Percentiles rank a stretch among this genome's conserved stretches.
Evolutionary conservation across 148 eudicot species (phyloP).

Genomic region (Diospyros lotus): DNA sequence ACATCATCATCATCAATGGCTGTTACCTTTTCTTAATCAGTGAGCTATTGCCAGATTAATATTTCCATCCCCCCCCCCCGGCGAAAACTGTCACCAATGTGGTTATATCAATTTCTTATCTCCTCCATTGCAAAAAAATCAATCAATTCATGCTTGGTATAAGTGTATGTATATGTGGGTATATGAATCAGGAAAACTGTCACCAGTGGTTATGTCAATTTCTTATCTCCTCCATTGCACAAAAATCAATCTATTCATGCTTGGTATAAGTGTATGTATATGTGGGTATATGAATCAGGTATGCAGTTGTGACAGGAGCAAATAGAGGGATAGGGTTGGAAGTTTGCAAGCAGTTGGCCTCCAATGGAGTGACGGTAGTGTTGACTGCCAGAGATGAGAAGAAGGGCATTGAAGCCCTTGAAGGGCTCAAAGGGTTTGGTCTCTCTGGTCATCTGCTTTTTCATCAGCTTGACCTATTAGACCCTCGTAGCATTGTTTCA

Average conservation of each 20-base stretch:
- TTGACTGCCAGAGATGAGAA: slow-evolving; percentile 26
- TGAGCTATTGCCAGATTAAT: no score
- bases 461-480: slow-evolving; percentile 25
- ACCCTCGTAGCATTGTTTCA: slow-evolving; percentile 21
- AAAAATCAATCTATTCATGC: not conserved
- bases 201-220: no score
- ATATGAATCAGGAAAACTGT: no score
- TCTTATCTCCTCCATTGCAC: no score
- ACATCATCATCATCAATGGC: not conserved
- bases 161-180: no score
- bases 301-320: slow-evolving; percentile 23
- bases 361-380: slow-evolving; percentile 17
- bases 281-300: not conserved
- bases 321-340: slow-evolving; percentile 22
- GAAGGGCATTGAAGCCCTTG: slow-evolving; percentile 28
- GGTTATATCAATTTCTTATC: no score
- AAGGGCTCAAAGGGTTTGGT: slow-evolving; percentile 19
- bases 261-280: no score
- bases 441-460: slow-evolving; percentile 15
- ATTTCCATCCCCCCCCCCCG: no score
- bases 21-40: not conserved
- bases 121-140: no score
- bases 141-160: not conserved
- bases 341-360: slow-evolving; percentile 24
- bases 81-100: no score